Percentiles rank a stretch among this genome's conserved stretches.
phyloP scores from a whole-genome alignment of 495 filamentous ascomycete species.

The Penicillium cinerascens region DNA sequence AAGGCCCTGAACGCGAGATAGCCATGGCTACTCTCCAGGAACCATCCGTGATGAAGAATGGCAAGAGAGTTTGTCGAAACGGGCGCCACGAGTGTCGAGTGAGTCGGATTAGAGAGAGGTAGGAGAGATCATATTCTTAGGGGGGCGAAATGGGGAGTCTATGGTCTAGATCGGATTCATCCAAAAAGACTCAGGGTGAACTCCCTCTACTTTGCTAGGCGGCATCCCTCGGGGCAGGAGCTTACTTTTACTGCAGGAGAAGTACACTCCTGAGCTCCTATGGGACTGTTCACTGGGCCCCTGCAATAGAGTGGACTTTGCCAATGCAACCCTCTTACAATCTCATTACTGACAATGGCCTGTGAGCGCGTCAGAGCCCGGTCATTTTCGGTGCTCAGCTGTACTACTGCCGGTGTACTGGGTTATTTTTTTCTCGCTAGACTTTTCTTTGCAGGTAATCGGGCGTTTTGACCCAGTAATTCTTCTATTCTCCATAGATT shows the following conservation, averaged over 20 bases:
- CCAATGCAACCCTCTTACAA: slow-evolving; percentile 24
- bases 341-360: slow-evolving; percentile 10
- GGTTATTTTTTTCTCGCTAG: neutral
- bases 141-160: slow-evolving; percentile 2
- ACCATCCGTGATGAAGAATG: slow-evolving; percentile 17
- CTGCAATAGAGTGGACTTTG: slow-evolving; percentile 23
- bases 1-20: slow-evolving; percentile 18
- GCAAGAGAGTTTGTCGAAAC: slow-evolving; percentile 9
- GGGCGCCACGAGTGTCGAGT: slow-evolving; percentile 13
- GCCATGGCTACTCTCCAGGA: slow-evolving; percentile 27
- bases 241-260: slow-evolving; percentile 19
- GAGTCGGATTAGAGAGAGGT: slow-evolving; percentile 6
- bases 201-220: neutral
- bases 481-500: neutral
- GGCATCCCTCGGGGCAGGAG: slow-evolving; percentile 28
- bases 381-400: neutral
- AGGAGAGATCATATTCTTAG: slow-evolving; percentile 6
- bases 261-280: slow-evolving; percentile 15
- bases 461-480: neutral
- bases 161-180: slow-evolving; percentile 24
- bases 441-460: slow-evolving; percentile 2
- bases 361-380: slow-evolving; percentile 4
- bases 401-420: neutral
- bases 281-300: slow-evolving; percentile 12
- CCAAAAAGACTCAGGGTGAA: slow-evolving; percentile 6